These are phyloP conservation scores for Eimeria sp. DNA, from an alignment of 169 alveolate genomes.

Conservation along the genomic window DNA sequence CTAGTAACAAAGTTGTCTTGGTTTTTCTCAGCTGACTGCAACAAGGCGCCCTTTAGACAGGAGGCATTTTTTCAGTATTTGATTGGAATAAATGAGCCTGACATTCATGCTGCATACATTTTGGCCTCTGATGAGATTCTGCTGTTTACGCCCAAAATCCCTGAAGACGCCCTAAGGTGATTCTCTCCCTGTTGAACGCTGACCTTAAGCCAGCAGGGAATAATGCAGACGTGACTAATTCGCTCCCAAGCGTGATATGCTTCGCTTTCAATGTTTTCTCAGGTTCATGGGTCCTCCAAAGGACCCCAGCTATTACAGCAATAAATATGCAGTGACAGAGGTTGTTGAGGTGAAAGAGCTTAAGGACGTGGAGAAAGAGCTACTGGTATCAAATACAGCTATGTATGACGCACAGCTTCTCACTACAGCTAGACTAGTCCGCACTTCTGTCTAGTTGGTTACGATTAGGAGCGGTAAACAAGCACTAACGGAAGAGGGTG, in stretches of 20 bases:
- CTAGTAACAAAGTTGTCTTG: neutral
- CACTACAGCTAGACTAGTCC: neutral
- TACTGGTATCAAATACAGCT: neutral
- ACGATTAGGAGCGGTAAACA: neutral
- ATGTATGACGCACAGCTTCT: neutral
- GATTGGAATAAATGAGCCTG: slow-evolving; percentile 76
- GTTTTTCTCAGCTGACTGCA: slow-evolving; percentile 72
- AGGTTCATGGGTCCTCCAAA: slow-evolving; percentile 66
- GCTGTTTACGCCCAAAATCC: slow-evolving; percentile 46
- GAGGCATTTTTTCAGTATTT: slow-evolving; percentile 73
- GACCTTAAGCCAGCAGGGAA: neutral
- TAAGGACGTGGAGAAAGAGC: slow-evolving; percentile 42
- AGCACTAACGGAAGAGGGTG: neutral
- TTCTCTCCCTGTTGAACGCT: neutral
- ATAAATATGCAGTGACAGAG: slow-evolving; percentile 38
- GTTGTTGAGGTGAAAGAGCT: slow-evolving; percentile 12
- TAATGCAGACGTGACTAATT: neutral
- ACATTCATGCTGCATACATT: slow-evolving; percentile 42
- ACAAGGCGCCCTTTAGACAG: slow-evolving; percentile 70
- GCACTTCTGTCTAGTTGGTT: neutral
- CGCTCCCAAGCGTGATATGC: neutral
- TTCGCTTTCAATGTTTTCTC: neutral
- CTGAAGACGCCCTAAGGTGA: slow-evolving; percentile 65
- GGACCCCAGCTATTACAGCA: slow-evolving; percentile 23
- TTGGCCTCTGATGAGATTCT: slow-evolving; percentile 14